These are phyloP conservation scores for Russula abietina DNA, from an alignment of 768 basidiomycete species.

Conservation along the genomic window DNA sequence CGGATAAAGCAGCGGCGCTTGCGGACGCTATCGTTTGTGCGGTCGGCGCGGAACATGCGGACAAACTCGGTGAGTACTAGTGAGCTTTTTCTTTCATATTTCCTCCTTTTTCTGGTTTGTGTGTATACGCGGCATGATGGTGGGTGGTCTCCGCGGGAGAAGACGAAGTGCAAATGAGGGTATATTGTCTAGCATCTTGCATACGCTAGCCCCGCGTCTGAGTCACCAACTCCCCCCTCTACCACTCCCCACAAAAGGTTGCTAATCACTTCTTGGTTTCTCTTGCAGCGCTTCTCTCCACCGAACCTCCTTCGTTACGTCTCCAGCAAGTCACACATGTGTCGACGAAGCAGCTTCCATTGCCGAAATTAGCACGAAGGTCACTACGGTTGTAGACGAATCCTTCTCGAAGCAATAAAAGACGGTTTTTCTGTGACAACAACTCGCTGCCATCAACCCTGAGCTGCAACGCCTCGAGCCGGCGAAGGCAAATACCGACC, in stretches of 20 bases:
- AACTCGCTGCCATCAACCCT: constrained; percentile 72
- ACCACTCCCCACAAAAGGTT: background rate
- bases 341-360: constrained; percentile 68
- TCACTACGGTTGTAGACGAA: constrained; percentile 73
- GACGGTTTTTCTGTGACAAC: constrained; percentile 78
- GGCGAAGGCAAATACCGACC: background rate
- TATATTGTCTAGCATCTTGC: background rate
- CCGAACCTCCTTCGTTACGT: constrained; percentile 55
- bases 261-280: background rate
- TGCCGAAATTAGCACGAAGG: constrained; percentile 75
- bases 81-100: too few species aligned
- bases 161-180: background rate
- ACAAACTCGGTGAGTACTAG: too few species aligned
- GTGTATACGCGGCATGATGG: too few species aligned
- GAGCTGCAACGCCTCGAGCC: constrained; percentile 55
- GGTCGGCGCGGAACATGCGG: too few species aligned
- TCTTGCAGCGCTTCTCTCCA: constrained; percentile 52
- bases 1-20: constrained; percentile 62
- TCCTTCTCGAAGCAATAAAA: constrained; percentile 82
- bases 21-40: too few species aligned
- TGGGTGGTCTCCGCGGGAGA: too few species aligned
- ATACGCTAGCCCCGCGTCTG: too few species aligned
- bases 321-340: constrained; percentile 62
- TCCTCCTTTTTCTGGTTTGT: too few species aligned
- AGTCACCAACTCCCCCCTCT: too few species aligned